These are phyloP conservation scores for Luvunga scandens DNA, from an alignment of 345 rosid genomes.

Conservation along the genomic window DNA sequence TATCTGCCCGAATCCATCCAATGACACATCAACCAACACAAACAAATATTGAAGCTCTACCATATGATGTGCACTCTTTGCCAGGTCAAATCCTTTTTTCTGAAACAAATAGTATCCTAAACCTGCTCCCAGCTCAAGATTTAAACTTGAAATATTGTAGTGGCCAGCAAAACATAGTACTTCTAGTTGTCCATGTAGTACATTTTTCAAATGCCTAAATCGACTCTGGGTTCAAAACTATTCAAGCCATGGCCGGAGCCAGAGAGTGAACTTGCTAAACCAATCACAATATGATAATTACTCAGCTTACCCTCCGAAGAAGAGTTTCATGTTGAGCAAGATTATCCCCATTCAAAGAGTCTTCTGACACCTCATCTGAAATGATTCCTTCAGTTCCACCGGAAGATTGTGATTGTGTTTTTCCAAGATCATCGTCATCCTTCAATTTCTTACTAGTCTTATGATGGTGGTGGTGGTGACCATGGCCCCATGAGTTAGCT, in stretches of 20 bases:
- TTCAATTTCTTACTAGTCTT: conserved; percentile 52
- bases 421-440: conserved; percentile 41
- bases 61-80: neutral
- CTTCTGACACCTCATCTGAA: conserved; percentile 34
- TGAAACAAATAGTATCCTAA: neutral
- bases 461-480: conserved; percentile 73
- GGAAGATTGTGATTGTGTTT: conserved; percentile 28
- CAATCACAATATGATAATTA: neutral
- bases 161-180: neutral
- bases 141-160: neutral
- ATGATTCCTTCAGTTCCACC: conserved; percentile 31
- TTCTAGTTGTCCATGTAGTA: neutral
- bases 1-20: neutral
- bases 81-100: neutral
- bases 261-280: neutral
- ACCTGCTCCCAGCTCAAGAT: neutral
- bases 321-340: conserved; percentile 31
- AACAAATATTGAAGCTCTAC: neutral
- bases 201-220: neutral
- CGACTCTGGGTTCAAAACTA: neutral
- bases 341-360: conserved; percentile 36
- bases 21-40: neutral
- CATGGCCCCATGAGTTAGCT: conserved; percentile 54
- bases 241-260: neutral
- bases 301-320: conserved; percentile 64